Evolutionary conservation across 164 flowering plant species (phyloP), one percentile per base, ranked within the genome.

Genomic region (Vitis rotundifolia): DNA sequence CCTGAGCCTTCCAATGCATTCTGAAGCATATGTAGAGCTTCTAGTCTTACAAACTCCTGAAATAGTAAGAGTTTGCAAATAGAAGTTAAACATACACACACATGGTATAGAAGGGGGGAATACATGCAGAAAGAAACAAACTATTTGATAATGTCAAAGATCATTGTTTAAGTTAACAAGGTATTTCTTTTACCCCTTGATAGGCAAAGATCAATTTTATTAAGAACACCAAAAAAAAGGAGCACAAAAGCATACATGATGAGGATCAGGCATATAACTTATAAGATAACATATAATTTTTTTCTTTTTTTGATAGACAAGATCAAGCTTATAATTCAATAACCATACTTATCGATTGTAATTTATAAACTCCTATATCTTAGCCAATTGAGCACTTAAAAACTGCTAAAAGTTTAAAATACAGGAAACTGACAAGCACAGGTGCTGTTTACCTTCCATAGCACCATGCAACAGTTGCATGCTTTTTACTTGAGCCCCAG

Each of bases 1-100:
- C 86, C 92, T 64, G 87, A 93, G 66, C 99, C 99, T 83, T 93
- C 98, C 77, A 96, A 81, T 61, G 97, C 99, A 78, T 91, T 96
- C 72, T 85, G 90, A 77, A 96, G 98, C 97, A 96, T 80, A 71
- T 84, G 82, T 51, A 96, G 72, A 69, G 98, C 97, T 72, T 96
- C 98, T 86, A 89, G 87, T 74, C 98, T 88, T 72, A 96, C 99
- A 81, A 87, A 96, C 55, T 89, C 98, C 99, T 95, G 79, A 64
- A 68, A 67, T 52, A 50, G 7, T 49, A 18, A 16, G n/a, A 69
- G 5, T 66, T 9, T 8, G 18, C 49, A 55, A 67, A 59, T 15
- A 59, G 49, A 65, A 71, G 55, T 49, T 59, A 12, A 49, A 15
- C 15, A 31, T 9, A 7, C 26, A 22, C 26, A 52, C 44, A 37